phyloP scores from a whole-genome alignment of 1,284 basidiomycete species.

The Flammula alnicola region DNA sequence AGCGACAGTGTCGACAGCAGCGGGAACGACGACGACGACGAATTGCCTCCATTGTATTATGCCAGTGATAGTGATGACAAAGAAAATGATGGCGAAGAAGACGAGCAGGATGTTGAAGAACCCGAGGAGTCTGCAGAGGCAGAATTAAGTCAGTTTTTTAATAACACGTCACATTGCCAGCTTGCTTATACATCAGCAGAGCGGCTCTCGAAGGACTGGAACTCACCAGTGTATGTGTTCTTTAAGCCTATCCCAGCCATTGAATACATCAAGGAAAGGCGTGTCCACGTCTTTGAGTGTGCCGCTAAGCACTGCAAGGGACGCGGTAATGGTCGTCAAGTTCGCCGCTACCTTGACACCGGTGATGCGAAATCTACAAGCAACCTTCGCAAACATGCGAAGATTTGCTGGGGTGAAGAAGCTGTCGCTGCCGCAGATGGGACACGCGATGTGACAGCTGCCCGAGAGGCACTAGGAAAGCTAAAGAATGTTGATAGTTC shows the following conservation, averaged over 20 bases:
- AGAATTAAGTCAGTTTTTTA: constrained; percentile 1
- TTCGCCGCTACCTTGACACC: constrained; percentile 11
- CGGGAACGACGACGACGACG: too few relatives aligned
- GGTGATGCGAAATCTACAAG: constrained; percentile 31
- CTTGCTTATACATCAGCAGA: background rate
- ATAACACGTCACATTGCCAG: background rate
- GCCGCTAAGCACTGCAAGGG: constrained; percentile 28
- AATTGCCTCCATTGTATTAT: too few relatives aligned
- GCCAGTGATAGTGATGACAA: too few relatives aligned
- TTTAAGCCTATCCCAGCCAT: constrained; percentile 11
- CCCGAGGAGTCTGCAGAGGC: background rate
- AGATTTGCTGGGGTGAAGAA: constrained; percentile 41
- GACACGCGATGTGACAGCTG: constrained; percentile 16
- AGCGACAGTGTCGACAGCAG: too few relatives aligned
- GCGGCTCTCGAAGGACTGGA: constrained; percentile 8
- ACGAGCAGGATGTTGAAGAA: background rate
- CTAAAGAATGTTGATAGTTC: too few relatives aligned
- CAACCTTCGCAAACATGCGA: constrained; percentile 41
- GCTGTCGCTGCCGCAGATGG: constrained; percentile 28
- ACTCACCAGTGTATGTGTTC: constrained; percentile 12
- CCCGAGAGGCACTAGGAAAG: constrained; percentile 18
- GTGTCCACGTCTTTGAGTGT: constrained; percentile 25
- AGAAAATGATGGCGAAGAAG: background rate
- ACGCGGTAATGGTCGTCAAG: constrained; percentile 18
- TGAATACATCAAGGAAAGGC: constrained; percentile 6